Evolutionary conservation across 345 rosid species (phyloP).

Genomic region (Sisymbrium irio): DNA sequence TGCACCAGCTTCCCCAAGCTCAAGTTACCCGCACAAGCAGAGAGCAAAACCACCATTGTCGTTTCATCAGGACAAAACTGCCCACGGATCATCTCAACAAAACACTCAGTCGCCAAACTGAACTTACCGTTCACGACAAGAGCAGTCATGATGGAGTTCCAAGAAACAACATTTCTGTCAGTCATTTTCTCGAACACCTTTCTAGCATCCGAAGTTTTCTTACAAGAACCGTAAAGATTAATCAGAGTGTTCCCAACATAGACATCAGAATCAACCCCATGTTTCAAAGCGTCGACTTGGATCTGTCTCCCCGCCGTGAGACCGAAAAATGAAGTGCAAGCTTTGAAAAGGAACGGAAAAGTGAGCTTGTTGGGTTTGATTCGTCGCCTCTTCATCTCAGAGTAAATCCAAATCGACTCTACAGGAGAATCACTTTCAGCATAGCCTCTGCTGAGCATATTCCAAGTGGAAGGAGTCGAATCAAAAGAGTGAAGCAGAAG

Average conservation of each 20-base stretch:
- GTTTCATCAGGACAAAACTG: conserved; percentile 63
- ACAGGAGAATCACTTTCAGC: conserved; percentile 51
- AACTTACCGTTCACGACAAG: conserved; percentile 46
- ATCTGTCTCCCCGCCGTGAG: conserved; percentile 62
- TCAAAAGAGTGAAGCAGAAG: conserved; percentile 41
- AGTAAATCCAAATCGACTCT: conserved; percentile 51
- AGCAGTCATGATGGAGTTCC: conserved; percentile 74
- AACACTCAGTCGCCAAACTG: conserved; percentile 45
- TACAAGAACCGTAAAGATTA: conserved; percentile 65
- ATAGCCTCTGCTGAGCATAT: conserved; percentile 59
- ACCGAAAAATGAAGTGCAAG: conserved; percentile 48
- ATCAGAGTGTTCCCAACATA: conserved; percentile 66
- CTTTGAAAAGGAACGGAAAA: conserved; percentile 70
- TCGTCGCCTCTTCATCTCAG: conserved; percentile 58
- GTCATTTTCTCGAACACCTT: conserved; percentile 72
- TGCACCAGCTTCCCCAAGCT: conserved; percentile 72
- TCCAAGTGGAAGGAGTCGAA: conserved; percentile 57
- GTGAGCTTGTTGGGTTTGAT: conserved; percentile 61
- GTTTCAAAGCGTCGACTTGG: conserved; percentile 59
- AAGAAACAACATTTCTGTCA: conserved; percentile 61
- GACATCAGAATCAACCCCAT: conserved; percentile 61
- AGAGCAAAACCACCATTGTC: conserved; percentile 69
- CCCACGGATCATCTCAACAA: conserved; percentile 46
- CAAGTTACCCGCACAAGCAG: conserved; percentile 57
- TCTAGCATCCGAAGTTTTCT: conserved; percentile 49